Evolutionary conservation across 2,329 filamentous ascomycete species (phyloP).

Genomic region (Verticillium tricorpus): DNA sequence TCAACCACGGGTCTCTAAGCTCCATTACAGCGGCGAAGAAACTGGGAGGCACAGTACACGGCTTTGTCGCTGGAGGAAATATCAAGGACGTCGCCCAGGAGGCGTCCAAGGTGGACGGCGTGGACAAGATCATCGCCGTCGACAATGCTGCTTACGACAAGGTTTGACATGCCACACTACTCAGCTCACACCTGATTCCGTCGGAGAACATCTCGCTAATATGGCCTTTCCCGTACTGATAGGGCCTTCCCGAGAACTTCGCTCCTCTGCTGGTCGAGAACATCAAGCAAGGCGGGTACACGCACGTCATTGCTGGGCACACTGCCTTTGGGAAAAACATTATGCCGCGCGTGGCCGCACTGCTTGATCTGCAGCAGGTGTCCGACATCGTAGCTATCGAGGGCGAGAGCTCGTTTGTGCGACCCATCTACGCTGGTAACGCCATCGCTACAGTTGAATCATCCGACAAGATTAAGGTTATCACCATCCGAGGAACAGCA

Average conservation of each 20-base stretch:
- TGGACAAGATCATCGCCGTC: constrained; percentile 87
- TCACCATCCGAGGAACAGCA: constrained; percentile 90
- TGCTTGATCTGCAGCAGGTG: constrained; percentile 89
- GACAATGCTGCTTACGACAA: constrained; percentile 91
- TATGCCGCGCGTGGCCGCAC: constrained; percentile 82
- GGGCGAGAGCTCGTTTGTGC: constrained; percentile 88
- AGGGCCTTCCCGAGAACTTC: constrained; percentile 90
- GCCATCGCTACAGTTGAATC: constrained; percentile 96
- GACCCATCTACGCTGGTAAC: constrained; percentile 96
- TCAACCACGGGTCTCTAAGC: constrained; percentile 77
- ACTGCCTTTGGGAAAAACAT: constrained; percentile 96
- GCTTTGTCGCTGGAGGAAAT: constrained; percentile 77
- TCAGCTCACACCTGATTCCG: not conserved
- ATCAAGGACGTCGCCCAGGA: constrained; percentile 74
- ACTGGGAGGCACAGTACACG: constrained; percentile 80
- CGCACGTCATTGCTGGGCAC: constrained; percentile 85
- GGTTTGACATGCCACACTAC: constrained; percentile 39
- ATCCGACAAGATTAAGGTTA: constrained; percentile 75
- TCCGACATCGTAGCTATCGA: constrained; percentile 87
- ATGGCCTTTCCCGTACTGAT: not conserved
- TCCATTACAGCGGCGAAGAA: constrained; percentile 83
- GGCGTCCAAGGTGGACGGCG: constrained; percentile 81
- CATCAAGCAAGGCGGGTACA: constrained; percentile 92
- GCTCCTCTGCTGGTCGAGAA: constrained; percentile 93
- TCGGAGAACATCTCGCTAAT: not conserved